Evolutionary conservation across 1,284 basidiomycete species (phyloP).

Genomic region (Pseudozyma hubeiensis): DNA sequence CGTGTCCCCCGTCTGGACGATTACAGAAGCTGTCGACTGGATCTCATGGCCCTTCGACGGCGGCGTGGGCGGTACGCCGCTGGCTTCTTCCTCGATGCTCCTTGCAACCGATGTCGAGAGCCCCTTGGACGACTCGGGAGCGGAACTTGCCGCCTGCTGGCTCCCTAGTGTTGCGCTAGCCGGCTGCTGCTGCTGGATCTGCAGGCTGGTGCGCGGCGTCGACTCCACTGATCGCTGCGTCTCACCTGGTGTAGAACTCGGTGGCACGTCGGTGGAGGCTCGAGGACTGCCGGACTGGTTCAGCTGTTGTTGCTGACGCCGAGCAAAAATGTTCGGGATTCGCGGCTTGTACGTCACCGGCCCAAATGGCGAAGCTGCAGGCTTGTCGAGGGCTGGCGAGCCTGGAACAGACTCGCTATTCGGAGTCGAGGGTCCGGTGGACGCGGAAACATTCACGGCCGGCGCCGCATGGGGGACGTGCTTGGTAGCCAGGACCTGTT

Average conservation of each 20-base stretch:
- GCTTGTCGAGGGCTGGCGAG: conserved; percentile 35
- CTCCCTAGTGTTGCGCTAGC: neutral
- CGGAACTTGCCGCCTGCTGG: neutral
- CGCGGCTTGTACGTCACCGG: conserved; percentile 46
- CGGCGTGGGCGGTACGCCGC: conserved; percentile 29
- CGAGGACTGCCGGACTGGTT: conserved; percentile 32
- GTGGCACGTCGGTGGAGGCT: conserved; percentile 25
- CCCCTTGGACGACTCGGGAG: conserved; percentile 9
- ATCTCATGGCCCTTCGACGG: conserved; percentile 28
- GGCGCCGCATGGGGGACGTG: conserved; percentile 14
- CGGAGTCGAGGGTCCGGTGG: conserved; percentile 28
- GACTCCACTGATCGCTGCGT: conserved; percentile 23
- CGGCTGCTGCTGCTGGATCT: conserved; percentile 23
- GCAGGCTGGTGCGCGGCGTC: conserved; percentile 35
- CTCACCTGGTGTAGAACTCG: conserved; percentile 10
- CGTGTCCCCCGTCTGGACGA: conserved; percentile 20
- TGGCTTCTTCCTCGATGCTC: conserved; percentile 36
- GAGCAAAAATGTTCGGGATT: conserved; percentile 47
- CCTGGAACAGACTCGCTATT: conserved; percentile 28
- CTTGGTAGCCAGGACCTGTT: conserved; percentile 41
- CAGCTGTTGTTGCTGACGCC: conserved; percentile 44
- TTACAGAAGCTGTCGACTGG: neutral
- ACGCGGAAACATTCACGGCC: conserved; percentile 19
- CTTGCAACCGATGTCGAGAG: conserved; percentile 8
- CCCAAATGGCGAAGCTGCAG: conserved; percentile 28